These are phyloP conservation scores for Pyricularia sp. DNA, from an alignment of 2,329 filamentous ascomycete species.

Conservation along the genomic window DNA sequence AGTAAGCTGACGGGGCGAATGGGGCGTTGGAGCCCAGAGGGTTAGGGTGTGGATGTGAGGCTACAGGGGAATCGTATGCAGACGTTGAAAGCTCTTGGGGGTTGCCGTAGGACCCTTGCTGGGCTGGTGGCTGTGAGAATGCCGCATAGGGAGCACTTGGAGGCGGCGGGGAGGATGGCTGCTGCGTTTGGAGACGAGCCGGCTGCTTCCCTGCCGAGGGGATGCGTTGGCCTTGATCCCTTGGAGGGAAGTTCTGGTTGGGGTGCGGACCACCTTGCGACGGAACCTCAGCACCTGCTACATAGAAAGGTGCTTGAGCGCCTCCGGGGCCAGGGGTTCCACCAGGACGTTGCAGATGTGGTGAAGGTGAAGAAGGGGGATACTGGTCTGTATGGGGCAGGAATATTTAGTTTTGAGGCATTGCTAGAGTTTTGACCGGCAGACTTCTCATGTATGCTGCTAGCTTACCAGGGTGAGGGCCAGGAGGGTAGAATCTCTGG, in stretches of 20 bases:
- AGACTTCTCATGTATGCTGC: neutral
- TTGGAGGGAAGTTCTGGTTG: slow-evolving; percentile 40
- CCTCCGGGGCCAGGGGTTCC: slow-evolving; percentile 38
- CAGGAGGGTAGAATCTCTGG: slow-evolving; percentile 54
- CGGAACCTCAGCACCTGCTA: slow-evolving; percentile 48
- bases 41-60: slow-evolving; percentile 38
- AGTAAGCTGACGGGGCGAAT: slow-evolving; percentile 29
- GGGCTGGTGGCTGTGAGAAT: slow-evolving; percentile 40
- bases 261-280: slow-evolving; percentile 23
- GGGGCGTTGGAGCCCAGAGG: slow-evolving; percentile 20
- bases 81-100: slow-evolving; percentile 73
- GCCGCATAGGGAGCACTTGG: slow-evolving; percentile 37
- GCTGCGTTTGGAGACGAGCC: slow-evolving; percentile 35
- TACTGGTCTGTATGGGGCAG: slow-evolving; percentile 26
- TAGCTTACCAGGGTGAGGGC: slow-evolving; percentile 33
- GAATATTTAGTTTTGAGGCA: neutral
- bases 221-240: slow-evolving; percentile 40
- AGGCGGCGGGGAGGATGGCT: slow-evolving; percentile 28
- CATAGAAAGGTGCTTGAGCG: slow-evolving; percentile 49
- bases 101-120: slow-evolving; percentile 59
- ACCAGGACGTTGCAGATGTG: slow-evolving; percentile 45
- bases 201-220: slow-evolving; percentile 36
- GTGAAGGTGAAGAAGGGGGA: slow-evolving; percentile 37
- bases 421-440: too few species aligned
- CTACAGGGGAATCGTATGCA: slow-evolving; percentile 65